Evolutionary conservation across 2,329 filamentous ascomycete species (phyloP), one percentile per base, ranked within the genome.

Genomic region (Alternaria sp.): DNA sequence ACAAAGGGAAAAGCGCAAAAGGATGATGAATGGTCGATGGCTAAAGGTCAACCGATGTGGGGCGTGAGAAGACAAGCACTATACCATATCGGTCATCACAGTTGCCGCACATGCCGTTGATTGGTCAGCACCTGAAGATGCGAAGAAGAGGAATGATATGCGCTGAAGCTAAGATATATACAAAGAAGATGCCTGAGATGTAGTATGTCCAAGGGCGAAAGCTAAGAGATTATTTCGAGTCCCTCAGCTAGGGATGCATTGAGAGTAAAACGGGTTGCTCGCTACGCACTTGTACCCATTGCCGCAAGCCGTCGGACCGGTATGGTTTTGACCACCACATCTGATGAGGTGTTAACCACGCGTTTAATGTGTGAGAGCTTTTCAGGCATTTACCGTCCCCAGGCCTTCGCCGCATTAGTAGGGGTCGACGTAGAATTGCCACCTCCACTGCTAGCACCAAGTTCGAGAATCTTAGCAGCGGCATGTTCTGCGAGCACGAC

Each of bases 401-500:
- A 59, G 26, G 52, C 52, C 13, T 50, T 40, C 2, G 56, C 40
- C n/a, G 28, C 28, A 17, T 37, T 24, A 29, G 51, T 52, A 10
- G 50, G 50, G 11, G 31, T 23, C 17, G 60, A 61, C 21, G 58
- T 46, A 31, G 57, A 49, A 34, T 45, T 52, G 28, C 51, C 51
- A 34, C 60, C 60, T 26, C 53, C 54, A 31, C 33, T 55, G 45
- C 55, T 48, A 5, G 36, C 42, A 54, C 54, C 55, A 13, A 67
- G 62, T 10, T 73, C 75, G 29, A 77, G 68, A 34, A 78, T 77
- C 70, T 75, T 77, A n/a, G 69, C 74, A 37, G 74, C 73, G 23
- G 76, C 75, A 54, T 77, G 75, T 51, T 78, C 76, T 23, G 72
- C 76, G 9, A 70, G 61, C 6, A 67, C 61, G 40, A 78, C 73